phyloP scores from a whole-genome alignment of 106 monocot genomes.

The Dactylorhiza incarnata region DNA sequence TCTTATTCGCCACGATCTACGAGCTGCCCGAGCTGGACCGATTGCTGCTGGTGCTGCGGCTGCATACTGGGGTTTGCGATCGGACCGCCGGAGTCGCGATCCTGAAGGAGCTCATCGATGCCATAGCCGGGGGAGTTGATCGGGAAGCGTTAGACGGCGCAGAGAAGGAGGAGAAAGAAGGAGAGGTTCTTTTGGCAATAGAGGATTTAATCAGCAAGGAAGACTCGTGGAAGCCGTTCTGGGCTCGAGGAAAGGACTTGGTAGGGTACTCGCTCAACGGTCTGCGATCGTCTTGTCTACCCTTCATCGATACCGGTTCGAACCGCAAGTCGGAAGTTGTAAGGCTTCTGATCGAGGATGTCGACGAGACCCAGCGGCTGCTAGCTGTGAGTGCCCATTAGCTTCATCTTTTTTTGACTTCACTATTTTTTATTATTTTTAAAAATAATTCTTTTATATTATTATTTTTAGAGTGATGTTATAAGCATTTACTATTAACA shows the following conservation, averaged over 20 bases:
- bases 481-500: no score
- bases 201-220: conserved; percentile 46
- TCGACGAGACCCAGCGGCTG: conserved; percentile 21
- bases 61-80: conserved; percentile 58
- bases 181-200: conserved; percentile 20
- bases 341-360: conserved; percentile 24
- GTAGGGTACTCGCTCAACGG: conserved; percentile 59
- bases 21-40: conserved; percentile 10
- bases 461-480: no score
- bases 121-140: conserved; percentile 6
- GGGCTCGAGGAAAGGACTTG: conserved; percentile 48
- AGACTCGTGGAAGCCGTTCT: conserved; percentile 58
- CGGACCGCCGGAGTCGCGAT: conserved; percentile 31
- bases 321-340: conserved; percentile 26
- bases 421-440: background rate
- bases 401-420: background rate
- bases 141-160: background rate
- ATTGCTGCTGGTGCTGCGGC: conserved; percentile 21
- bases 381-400: conserved; percentile 28
- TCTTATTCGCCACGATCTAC: conserved; percentile 37
- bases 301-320: conserved; percentile 26
- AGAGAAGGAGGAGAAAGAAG: conserved; percentile 8
- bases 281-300: conserved; percentile 24
- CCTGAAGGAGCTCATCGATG: conserved; percentile 28
- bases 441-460: no score